phyloP scores from a whole-genome alignment of 345 rosid genomes.

The Mercurialis annua region DNA sequence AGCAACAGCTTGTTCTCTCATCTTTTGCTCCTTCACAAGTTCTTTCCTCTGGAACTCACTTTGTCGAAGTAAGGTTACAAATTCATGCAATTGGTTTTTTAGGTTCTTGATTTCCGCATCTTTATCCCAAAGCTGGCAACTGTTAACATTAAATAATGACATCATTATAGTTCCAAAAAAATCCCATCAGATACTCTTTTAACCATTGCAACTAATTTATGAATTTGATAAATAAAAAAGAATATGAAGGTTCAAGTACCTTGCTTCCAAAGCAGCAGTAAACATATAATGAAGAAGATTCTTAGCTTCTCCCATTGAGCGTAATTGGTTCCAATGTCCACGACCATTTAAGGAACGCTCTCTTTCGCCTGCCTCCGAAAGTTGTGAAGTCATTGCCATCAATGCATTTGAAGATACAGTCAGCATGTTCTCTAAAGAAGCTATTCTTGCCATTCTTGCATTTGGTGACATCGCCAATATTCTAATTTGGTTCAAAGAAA shows the following conservation, averaged over 20 bases:
- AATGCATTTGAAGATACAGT: constrained; percentile 85
- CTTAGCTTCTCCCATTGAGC: constrained; percentile 97
- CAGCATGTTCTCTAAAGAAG: constrained; percentile 92
- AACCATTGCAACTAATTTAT: not conserved
- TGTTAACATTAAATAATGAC: not conserved
- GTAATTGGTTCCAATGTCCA: constrained; percentile 97
- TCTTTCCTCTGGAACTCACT: constrained; percentile 20
- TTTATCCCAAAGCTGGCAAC: constrained; percentile 28
- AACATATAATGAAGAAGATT: constrained; percentile 92
- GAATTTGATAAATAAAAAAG: not conserved
- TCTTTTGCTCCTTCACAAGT: constrained; percentile 22
- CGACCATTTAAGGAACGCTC: constrained; percentile 83
- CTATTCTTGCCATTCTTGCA: constrained; percentile 86
- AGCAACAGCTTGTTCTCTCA: constrained; percentile 24
- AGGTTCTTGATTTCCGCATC: constrained; percentile 24
- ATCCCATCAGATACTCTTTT: not conserved
- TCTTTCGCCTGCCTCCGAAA: constrained; percentile 93
- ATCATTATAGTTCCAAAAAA: no score
- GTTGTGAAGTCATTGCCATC: constrained; percentile 98
- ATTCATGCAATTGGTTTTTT: constrained; percentile 20
- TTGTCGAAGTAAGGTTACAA: constrained; percentile 16
- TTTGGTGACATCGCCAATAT: constrained; percentile 43
- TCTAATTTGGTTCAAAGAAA: constrained; percentile 14
- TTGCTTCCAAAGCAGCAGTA: constrained; percentile 71
- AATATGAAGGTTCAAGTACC: constrained; percentile 34